Evolutionary conservation across 192 early-diverging fungal species (phyloP).

Genomic region (Coemansia sp.): DNA sequence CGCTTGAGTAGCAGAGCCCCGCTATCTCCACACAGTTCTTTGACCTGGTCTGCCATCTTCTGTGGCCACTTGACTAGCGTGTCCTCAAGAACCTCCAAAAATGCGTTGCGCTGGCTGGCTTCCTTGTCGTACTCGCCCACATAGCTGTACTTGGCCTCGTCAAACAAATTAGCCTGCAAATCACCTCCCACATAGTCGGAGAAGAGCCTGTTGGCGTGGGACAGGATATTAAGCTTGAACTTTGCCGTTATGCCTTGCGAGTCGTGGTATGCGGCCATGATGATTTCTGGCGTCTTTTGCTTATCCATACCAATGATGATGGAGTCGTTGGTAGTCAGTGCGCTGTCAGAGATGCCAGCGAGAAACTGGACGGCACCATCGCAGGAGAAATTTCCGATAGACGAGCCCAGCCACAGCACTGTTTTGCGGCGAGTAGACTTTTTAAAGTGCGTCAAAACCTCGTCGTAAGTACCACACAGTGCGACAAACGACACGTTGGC

Average conservation of each 20-base stretch:
- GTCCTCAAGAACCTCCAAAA: conserved; percentile 63
- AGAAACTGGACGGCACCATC: conserved; percentile 57
- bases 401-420: conserved; percentile 87
- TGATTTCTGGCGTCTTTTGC: conserved; percentile 67
- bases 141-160: conserved; percentile 67
- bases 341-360: conserved; percentile 48
- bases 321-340: conserved; percentile 66
- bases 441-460: conserved; percentile 63
- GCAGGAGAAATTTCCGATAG: conserved; percentile 79
- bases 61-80: conserved; percentile 52
- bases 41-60: conserved; percentile 7
- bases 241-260: conserved; percentile 68
- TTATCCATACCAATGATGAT: conserved; percentile 85
- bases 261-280: conserved; percentile 86
- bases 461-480: conserved; percentile 86
- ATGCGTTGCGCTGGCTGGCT: conserved; percentile 76
- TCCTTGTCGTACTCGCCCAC: conserved; percentile 68
- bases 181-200: not conserved
- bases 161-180: conserved; percentile 32
- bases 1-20: conserved; percentile 54
- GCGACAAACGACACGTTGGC: conserved; percentile 70
- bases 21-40: conserved; percentile 13
- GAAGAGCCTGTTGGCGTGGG: conserved; percentile 73
- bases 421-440: conserved; percentile 61
- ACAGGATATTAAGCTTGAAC: conserved; percentile 83